These are phyloP conservation scores for Apiotrichum porosum DNA, from an alignment of 1,284 basidiomycete species.

Conservation along the genomic window DNA sequence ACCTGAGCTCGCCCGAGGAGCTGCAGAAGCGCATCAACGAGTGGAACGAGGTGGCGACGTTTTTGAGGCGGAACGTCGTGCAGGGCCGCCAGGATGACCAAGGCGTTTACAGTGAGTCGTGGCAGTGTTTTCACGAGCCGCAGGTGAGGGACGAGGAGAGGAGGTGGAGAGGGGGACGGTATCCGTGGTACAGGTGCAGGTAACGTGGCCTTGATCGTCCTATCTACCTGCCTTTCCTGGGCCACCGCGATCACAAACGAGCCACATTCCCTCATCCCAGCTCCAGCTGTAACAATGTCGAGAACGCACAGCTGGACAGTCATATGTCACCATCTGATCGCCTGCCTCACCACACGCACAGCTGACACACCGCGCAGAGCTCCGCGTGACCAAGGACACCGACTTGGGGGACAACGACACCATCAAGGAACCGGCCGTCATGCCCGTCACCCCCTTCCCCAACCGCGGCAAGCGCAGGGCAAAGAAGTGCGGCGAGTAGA, in stretches of 20 bases:
- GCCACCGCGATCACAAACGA: not conserved
- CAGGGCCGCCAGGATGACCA: slow-evolving; percentile 40
- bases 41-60: slow-evolving; percentile 45
- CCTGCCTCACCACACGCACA: too few relatives aligned
- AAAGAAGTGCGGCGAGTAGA: slow-evolving; percentile 19
- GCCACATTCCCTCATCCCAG: too few relatives aligned
- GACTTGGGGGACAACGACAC: slow-evolving; percentile 44
- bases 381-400: slow-evolving; percentile 43
- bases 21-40: slow-evolving; percentile 40
- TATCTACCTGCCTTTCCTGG: not conserved
- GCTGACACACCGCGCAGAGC: slow-evolving; percentile 27
- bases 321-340: too few relatives aligned
- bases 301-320: too few relatives aligned
- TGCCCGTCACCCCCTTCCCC: slow-evolving; percentile 44
- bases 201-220: too few relatives aligned
- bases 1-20: slow-evolving; percentile 22
- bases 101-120: slow-evolving; percentile 39
- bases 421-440: slow-evolving; percentile 30
- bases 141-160: too few relatives aligned
- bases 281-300: too few relatives aligned
- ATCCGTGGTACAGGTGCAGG: too few relatives aligned
- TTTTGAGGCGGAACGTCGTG: slow-evolving; percentile 45
- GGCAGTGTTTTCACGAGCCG: too few relatives aligned
- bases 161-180: not conserved
- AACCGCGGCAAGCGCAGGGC: slow-evolving; percentile 38